These are phyloP conservation scores for Podaxis pistillaris DNA, from an alignment of 768 basidiomycete genomes.

Conservation along the genomic window DNA sequence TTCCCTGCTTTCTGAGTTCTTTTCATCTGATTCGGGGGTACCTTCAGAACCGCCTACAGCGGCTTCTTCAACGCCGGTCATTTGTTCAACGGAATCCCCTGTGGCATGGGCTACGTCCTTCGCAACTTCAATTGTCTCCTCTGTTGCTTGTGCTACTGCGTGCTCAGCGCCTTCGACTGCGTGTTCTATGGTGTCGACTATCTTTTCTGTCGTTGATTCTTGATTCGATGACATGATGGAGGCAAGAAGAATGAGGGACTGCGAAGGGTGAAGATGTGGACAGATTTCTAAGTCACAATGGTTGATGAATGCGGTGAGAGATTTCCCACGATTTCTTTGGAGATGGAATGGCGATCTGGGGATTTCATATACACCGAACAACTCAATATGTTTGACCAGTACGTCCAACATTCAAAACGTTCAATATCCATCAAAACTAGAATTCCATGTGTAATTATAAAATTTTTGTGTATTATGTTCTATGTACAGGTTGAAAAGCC, in stretches of 20 bases:
- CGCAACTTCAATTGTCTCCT: slow-evolving; percentile 20
- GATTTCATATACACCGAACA: too few species aligned
- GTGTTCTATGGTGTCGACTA: slow-evolving; percentile 25
- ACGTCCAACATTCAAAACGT: too few species aligned
- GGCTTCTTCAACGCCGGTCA: slow-evolving; percentile 20
- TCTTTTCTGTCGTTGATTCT: slow-evolving; percentile 12
- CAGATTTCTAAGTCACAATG: not conserved
- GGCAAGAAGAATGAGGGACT: not conserved
- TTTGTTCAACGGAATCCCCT: slow-evolving; percentile 29
- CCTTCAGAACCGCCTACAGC: not conserved
- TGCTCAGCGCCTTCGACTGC: slow-evolving; percentile 12
- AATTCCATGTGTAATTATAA: too few species aligned
- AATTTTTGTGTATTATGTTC: too few species aligned
- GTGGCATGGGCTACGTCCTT: slow-evolving; percentile 27
- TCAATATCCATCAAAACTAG: too few species aligned
- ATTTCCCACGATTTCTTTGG: not conserved
- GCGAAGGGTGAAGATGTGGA: not conserved
- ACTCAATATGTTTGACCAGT: too few species aligned
- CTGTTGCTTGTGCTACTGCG: slow-evolving; percentile 19
- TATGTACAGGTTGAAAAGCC: too few species aligned
- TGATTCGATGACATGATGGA: not conserved
- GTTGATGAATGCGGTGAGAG: not conserved
- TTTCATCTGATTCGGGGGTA: slow-evolving; percentile 21
- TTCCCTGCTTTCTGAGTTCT: slow-evolving; percentile 22
- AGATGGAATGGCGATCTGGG: too few species aligned